Base-by-base conservation (phyloP, 2,329 filamentous ascomycete species). In the Pestalotiopsis sp. region DNA sequence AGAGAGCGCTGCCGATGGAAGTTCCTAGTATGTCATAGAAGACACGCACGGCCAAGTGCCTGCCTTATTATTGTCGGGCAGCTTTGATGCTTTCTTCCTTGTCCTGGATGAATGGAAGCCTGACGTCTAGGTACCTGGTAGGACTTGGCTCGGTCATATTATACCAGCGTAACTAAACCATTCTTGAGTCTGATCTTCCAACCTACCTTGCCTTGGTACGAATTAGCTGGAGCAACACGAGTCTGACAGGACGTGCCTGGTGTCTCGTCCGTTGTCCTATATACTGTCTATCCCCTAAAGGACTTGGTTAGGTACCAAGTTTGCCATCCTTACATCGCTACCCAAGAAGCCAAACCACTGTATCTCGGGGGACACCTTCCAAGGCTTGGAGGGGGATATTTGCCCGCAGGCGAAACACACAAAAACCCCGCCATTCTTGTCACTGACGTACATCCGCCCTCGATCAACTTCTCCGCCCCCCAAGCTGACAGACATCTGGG, bases 381-480 rank as follows among this genome's bases (percentile, higher is more conserved):
- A 62, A 62, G 27, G 59, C 36, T 59, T 23, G 57, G 57, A 36
- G 20, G 36, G 59, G 20, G 39, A 45, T n/a, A 23, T 66, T 36
- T 52, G 45, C 64, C 64, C 64, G 64, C 56, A 58, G 39, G 64
- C 64, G 56, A 66, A 66, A 59, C 64, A 66, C 64, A 66, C 36
- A 64, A 36, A 66, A 66, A 66, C 64, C 64, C 64, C 64, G 64
- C 64, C 64, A 66, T 64, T 66, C 52, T 66, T 56, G 64, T 66
- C 64, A 45, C 64, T 66, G 64, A 66, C 64, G 64, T 66, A 66
- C 64, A 25, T 66, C 25, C 31, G 13, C 14, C 27, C 31, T 14
- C 49, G 12, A 13, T 20, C 11, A 62, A 9, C n/a, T 36, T 25
- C 27, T 39, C 59, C 17, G 27, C 17, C 59, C 20, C 13, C 14